Percentiles rank a stretch among this genome's conserved stretches.
Evolutionary conservation across 768 basidiomycete genomes (phyloP).

Genomic region (Tubosaeta sp.): DNA sequence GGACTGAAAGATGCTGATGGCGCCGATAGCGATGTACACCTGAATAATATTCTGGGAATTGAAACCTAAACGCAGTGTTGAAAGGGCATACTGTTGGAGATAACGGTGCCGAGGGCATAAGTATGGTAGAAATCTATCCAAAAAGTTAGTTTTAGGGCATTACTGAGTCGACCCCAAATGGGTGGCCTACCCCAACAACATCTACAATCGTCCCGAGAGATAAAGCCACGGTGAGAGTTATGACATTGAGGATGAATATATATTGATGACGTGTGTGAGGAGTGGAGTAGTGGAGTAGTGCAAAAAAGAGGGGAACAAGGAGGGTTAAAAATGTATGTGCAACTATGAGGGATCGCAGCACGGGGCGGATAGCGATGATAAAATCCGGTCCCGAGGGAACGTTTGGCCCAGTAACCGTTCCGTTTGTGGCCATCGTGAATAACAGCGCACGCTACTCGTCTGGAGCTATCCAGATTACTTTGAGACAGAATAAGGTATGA

Average conservation of each 20-base stretch:
- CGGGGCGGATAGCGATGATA: not conserved
- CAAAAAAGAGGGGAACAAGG: constrained; percentile 18
- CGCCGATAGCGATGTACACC: not conserved
- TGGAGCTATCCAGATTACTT: not conserved
- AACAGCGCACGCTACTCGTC: not conserved
- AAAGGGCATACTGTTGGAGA: not conserved
- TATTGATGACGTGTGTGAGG: constrained; percentile 13
- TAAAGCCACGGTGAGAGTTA: constrained; percentile 7
- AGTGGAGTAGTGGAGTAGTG: constrained; percentile 24
- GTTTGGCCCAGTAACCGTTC: too few relatives aligned
- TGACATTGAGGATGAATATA: constrained; percentile 24
- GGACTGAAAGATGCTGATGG: constrained; percentile 6
- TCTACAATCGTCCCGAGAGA: not conserved
- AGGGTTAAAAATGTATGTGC: constrained; percentile 22
- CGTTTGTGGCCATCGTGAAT: not conserved
- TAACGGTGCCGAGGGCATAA: not conserved
- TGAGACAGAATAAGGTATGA: not conserved
- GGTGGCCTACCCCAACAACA: not conserved
- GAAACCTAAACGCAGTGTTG: not conserved
- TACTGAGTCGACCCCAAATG: not conserved
- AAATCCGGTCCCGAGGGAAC: not conserved
- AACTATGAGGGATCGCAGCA: constrained; percentile 18
- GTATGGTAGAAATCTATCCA: constrained; percentile 16
- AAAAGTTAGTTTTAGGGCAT: not conserved
- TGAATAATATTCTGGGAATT: not conserved